These are phyloP conservation scores for Eudorina sp. DNA, from an alignment of 139 green algal species.

Conservation along the genomic window DNA sequence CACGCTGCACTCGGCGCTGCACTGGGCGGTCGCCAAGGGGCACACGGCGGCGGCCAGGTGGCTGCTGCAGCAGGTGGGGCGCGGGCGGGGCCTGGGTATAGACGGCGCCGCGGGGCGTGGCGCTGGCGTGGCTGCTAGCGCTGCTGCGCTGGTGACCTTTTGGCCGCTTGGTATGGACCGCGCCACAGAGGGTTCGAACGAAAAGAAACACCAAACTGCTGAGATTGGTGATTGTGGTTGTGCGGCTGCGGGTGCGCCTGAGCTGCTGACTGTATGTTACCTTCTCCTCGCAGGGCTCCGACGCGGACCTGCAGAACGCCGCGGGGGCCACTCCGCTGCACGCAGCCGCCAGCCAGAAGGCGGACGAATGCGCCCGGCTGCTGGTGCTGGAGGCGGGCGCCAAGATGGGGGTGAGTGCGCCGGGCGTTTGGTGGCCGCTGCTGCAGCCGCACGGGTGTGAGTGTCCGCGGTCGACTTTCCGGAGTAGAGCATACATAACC, in stretches of 20 bases:
- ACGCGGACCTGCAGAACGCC: constrained; percentile 57
- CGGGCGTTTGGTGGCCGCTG: too few species aligned
- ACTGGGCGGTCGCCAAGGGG: constrained; percentile 75
- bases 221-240: too few species aligned
- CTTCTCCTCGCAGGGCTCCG: constrained; percentile 44
- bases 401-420: constrained; percentile 1
- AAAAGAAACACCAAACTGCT: too few species aligned
- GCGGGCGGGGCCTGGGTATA: background rate
- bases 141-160: too few species aligned
- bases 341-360: constrained; percentile 59
- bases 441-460: too few species aligned
- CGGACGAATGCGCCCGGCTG: constrained; percentile 34
- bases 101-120: too few species aligned
- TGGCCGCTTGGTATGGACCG: too few species aligned
- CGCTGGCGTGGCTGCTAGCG: too few species aligned
- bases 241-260: too few species aligned
- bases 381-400: constrained; percentile 55
- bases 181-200: too few species aligned
- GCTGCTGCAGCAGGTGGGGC: constrained; percentile 60
- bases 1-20: constrained; percentile 70
- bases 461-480: too few species aligned
- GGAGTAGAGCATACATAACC: too few species aligned
- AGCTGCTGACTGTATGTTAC: background rate
- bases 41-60: constrained; percentile 59
- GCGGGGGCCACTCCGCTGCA: constrained; percentile 68